phyloP scores from a whole-genome alignment of 2,329 filamentous ascomycete species.

The Penicillium palitans region DNA sequence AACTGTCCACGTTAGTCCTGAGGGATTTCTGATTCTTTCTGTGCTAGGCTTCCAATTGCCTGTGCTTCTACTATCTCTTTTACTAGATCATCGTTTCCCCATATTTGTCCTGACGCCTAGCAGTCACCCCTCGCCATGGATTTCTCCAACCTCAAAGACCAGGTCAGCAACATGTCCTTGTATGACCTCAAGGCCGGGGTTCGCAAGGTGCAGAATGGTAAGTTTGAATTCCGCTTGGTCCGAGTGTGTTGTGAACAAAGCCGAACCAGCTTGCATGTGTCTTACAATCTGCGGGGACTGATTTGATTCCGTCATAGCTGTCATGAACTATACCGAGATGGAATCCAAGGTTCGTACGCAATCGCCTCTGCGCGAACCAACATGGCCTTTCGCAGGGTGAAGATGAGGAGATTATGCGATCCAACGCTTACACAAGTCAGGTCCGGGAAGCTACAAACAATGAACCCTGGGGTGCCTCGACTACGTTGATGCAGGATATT shows the following conservation, averaged over 20 bases:
- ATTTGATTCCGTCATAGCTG: conserved; percentile 58
- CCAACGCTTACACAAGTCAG: conserved; percentile 47
- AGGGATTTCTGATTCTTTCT: conserved; percentile 18
- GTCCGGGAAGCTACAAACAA: conserved; percentile 98
- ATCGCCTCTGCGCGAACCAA: conserved; percentile 16
- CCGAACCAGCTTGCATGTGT: conserved; percentile 3
- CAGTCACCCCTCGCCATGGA: conserved; percentile 63
- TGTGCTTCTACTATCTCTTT: conserved; percentile 1
- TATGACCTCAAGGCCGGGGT: conserved; percentile 96
- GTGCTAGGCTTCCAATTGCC: conserved; percentile 15
- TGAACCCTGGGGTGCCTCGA: conserved; percentile 90
- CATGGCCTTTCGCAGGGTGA: background rate
- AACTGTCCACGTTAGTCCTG: conserved; percentile 17
- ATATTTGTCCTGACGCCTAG: conserved; percentile 13
- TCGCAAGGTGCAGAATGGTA: conserved; percentile 96
- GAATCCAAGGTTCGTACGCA: conserved; percentile 60
- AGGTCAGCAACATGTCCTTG: conserved; percentile 86
- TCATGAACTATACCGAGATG: conserved; percentile 98
- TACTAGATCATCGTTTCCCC: background rate
- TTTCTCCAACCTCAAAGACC: conserved; percentile 78
- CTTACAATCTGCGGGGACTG: conserved; percentile 9
- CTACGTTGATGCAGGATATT: conserved; percentile 93
- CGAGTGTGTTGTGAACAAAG: conserved; percentile 1
- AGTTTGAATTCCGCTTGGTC: conserved; percentile 26
- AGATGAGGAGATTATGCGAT: background rate